Base-by-base conservation (phyloP, 768 basidiomycete species). In the Saitozyma sp. region DNA sequence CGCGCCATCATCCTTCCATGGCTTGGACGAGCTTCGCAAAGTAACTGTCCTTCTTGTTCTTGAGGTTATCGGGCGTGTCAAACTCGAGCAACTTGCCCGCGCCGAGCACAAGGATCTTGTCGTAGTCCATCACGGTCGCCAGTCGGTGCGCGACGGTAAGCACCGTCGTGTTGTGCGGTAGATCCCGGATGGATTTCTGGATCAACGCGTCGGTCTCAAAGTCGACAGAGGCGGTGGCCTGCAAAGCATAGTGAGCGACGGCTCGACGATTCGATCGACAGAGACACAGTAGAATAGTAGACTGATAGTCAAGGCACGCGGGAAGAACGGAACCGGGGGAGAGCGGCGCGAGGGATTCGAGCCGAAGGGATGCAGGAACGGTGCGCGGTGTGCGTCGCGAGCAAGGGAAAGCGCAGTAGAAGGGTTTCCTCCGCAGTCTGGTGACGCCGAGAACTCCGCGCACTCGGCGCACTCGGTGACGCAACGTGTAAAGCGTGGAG, bases 61-160 rank as follows among this genome's bases (percentile, higher is more conserved):
- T 80, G 54, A 93, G 79, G 16, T 74, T 81, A 46, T 73, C 78
- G 0, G 91, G 91, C 9, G 85, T 81, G 59, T 88, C 91, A 75
- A 86, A 91, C 71, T 93, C 90, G n/a, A 86, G 77, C 50, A 93
- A 83, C 59, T 84, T 82, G 1, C 91, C 91, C 16, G 84, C 82
- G 57, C 86, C 87, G n/a, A 87, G 77, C 0, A 83, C 82, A 16
- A 86, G 81, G 50, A 87, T 84, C 66, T 84, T 84, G 70, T 87
- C 86, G 4, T 85, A 84, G 56, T 86, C 86, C 80, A 86, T 85
- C 63, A 87, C 84, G 8, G 84, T 87, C 1, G 69, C 59, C 3
- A 80, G 61, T 39, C 86, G 82, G 72, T 87, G 86, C 1, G 86
- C 86, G 45, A 88, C 82, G 16, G 85, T 86, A 39, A 87, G 78